Conservation (phyloP, 768 basidiomycete species). For the Rubroboletus pulcherrimus region DNA sequence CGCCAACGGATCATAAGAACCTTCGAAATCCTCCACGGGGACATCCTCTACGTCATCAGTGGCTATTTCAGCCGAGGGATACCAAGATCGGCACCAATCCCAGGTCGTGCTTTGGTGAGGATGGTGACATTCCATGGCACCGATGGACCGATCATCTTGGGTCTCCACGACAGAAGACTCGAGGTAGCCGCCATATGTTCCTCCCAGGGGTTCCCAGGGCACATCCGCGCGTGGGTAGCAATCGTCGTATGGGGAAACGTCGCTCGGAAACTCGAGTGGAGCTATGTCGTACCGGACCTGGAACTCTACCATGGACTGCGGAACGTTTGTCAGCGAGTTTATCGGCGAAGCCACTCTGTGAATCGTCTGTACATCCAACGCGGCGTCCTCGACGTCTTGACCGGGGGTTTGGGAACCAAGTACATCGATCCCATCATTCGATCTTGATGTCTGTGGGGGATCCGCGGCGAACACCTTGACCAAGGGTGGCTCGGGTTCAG, state of each 20-base stretch:
- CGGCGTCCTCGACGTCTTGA: neutral
- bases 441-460: neutral
- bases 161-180: neutral
- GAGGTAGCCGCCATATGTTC: neutral
- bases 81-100: neutral
- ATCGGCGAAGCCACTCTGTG: neutral
- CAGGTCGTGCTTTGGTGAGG: neutral
- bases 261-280: conserved; percentile 12
- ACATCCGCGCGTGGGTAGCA: neutral
- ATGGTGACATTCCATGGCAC: neutral
- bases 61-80: neutral
- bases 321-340: conserved; percentile 3
- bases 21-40: neutral
- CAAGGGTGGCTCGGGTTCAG: neutral
- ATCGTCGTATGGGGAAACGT: conserved; percentile 6
- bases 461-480: neutral
- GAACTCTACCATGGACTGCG: conserved; percentile 2
- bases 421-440: neutral
- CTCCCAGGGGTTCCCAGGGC: neutral
- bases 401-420: neutral
- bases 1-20: neutral
- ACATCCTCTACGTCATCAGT: conserved; percentile 1
- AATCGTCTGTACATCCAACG: neutral
- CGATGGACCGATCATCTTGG: neutral
- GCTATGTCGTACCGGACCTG: conserved; percentile 9